phyloP scores from a whole-genome alignment of 306 rosid species.

The Cicer chorassanicum region DNA sequence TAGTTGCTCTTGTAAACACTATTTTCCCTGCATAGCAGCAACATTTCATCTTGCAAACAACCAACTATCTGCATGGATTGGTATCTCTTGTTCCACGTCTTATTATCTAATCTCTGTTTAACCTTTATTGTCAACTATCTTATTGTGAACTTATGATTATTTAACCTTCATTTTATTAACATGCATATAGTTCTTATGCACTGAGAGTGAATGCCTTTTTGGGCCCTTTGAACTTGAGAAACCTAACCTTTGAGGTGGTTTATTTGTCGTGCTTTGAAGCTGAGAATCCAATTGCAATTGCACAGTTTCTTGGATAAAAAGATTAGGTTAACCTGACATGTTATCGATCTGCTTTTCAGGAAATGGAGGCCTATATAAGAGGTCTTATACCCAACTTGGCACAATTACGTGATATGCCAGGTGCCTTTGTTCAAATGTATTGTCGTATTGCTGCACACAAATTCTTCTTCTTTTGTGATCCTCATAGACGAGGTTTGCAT shows the following conservation, averaged over 20 bases:
- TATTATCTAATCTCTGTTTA: background rate
- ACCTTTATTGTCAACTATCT: slow-evolving; percentile 3
- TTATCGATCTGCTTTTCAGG: slow-evolving; percentile 55
- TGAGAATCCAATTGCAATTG: slow-evolving; percentile 27
- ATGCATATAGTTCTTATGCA: slow-evolving; percentile 11
- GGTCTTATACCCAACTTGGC: slow-evolving; percentile 98
- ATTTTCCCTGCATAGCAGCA: slow-evolving; percentile 4
- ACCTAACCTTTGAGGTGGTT: slow-evolving; percentile 25
- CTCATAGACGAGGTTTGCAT: slow-evolving; percentile 94
- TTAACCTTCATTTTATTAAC: slow-evolving; percentile 5
- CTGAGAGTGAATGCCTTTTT: background rate
- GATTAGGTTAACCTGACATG: slow-evolving; percentile 29
- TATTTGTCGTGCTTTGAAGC: slow-evolving; percentile 32
- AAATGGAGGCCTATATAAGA: slow-evolving; percentile 90
- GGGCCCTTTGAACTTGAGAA: slow-evolving; percentile 9
- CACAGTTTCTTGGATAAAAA: slow-evolving; percentile 10
- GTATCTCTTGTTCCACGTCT: slow-evolving; percentile 1
- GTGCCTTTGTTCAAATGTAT: slow-evolving; percentile 74
- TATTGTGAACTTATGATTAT: slow-evolving; percentile 26
- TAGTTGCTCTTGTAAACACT: slow-evolving; percentile 5
- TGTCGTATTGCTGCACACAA: slow-evolving; percentile 97
- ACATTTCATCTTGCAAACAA: background rate
- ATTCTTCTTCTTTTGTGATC: slow-evolving; percentile 98
- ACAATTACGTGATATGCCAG: slow-evolving; percentile 83
- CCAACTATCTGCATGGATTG: slow-evolving; percentile 10